A percentile compares a stretch with the other conserved stretches of the same genome.
Evolutionary conservation across 1,284 basidiomycete genomes (phyloP).

Genomic region (Microbotryum scabiosae): DNA sequence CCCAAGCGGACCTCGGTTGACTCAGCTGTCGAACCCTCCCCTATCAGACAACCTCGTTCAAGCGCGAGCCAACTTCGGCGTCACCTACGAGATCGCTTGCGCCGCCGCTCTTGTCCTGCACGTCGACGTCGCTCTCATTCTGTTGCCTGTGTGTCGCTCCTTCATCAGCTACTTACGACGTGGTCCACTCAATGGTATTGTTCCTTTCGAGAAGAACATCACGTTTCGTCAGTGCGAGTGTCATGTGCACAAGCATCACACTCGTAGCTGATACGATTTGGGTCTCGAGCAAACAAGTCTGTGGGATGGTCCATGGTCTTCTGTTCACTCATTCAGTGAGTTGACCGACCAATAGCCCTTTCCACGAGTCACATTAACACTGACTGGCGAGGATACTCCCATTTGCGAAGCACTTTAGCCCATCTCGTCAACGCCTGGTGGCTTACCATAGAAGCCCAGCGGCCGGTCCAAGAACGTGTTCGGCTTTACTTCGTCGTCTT

Average conservation of each 20-base stretch:
- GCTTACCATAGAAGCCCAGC: constrained; percentile 23
- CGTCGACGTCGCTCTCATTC: constrained; percentile 78
- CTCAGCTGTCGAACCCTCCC: background rate
- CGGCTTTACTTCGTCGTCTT: constrained; percentile 45
- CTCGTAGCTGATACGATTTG: background rate
- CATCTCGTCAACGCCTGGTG: constrained; percentile 18
- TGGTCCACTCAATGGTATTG: constrained; percentile 69
- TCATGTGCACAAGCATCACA: background rate
- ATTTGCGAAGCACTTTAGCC: constrained; percentile 2
- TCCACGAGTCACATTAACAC: constrained; percentile 52
- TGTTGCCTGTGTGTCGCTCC: constrained; percentile 82
- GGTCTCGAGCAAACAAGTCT: constrained; percentile 52
- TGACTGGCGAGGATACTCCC: constrained; percentile 34
- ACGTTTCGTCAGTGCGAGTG: constrained; percentile 21
- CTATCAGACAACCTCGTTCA: constrained; percentile 35
- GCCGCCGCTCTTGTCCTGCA: constrained; percentile 75
- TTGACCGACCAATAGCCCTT: constrained; percentile 39
- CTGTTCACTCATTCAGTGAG: constrained; percentile 61
- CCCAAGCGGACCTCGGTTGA: background rate
- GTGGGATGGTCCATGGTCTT: constrained; percentile 77
- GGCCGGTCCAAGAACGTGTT: background rate
- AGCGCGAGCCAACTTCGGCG: constrained; percentile 59
- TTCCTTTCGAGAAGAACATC: constrained; percentile 48
- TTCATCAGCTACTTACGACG: constrained; percentile 75
- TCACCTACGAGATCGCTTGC: constrained; percentile 60